phyloP scores from a whole-genome alignment of 108 stramenopile genomes.

The Fragilariopsis cylindrus region DNA sequence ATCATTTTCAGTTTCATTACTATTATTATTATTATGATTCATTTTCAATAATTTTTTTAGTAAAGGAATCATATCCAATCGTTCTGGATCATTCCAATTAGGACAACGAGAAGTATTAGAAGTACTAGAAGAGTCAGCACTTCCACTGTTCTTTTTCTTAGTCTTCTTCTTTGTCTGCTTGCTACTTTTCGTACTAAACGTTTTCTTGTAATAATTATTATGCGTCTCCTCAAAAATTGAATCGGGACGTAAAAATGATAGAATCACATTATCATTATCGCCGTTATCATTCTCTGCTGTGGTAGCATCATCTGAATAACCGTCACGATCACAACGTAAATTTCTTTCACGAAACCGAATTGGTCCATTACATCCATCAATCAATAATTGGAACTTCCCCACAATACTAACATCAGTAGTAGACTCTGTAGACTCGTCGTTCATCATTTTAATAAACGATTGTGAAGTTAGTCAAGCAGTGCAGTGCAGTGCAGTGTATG shows the following conservation, averaged over 20 bases:
- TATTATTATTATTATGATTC: no score
- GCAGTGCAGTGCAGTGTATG: no score
- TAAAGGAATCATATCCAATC: slow-evolving; percentile 16
- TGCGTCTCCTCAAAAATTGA: not conserved
- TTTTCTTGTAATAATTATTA: not conserved
- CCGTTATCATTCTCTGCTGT: not conserved
- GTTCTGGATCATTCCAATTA: not conserved
- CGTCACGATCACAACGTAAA: not conserved
- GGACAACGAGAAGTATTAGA: no score
- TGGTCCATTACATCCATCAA: slow-evolving; percentile 47
- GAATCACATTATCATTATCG: not conserved
- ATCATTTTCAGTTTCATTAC: no score
- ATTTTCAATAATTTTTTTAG: not conserved
- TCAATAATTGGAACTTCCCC: slow-evolving; percentile 13
- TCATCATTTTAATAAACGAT: no score
- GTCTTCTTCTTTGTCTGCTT: not conserved
- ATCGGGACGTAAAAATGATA: slow-evolving; percentile 2
- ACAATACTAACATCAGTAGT: no score
- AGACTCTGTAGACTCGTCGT: no score
- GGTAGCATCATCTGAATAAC: no score
- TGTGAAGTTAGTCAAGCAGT: no score
- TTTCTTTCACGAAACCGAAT: slow-evolving; percentile 28
- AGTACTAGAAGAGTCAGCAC: not conserved
- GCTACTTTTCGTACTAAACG: not conserved
- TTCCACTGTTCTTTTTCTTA: not conserved